Conservation (phyloP, 768 basidiomycete genomes). For the Dictyophora rubrovolvata region DNA sequence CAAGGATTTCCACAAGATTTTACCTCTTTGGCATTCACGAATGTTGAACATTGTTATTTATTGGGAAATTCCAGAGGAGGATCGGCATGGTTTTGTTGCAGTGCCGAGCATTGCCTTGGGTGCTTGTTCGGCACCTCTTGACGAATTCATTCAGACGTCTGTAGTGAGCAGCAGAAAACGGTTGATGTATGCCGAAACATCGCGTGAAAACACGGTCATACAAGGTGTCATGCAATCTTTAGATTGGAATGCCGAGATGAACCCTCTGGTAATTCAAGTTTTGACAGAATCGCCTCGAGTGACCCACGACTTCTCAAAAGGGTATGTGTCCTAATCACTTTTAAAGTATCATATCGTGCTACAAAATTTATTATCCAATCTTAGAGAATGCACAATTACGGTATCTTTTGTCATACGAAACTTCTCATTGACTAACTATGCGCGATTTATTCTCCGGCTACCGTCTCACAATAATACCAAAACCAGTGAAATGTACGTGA, state of each 20-base stretch:
- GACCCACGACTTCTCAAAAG: constrained; percentile 55
- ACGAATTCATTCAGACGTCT: constrained; percentile 47
- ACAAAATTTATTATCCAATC: constrained; percentile 1
- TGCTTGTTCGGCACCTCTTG: constrained; percentile 56
- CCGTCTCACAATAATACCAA: constrained; percentile 13
- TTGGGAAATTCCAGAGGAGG: constrained; percentile 59
- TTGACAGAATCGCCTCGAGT: constrained; percentile 16
- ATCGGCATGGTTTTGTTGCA: constrained; percentile 51
- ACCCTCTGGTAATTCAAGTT: constrained; percentile 48
- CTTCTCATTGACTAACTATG: constrained; percentile 53
- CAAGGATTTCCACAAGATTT: constrained; percentile 43
- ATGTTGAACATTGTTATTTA: constrained; percentile 64
- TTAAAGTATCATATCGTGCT: background rate
- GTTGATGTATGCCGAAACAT: constrained; percentile 89
- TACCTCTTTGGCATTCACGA: constrained; percentile 71
- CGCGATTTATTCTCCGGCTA: constrained; percentile 42
- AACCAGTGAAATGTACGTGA: constrained; percentile 17
- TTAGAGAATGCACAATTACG: constrained; percentile 45
- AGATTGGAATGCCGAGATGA: constrained; percentile 72
- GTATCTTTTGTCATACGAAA: constrained; percentile 57
- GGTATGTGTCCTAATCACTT: constrained; percentile 37
- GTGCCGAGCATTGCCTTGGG: constrained; percentile 55
- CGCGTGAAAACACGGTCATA: constrained; percentile 56
- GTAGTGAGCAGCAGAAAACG: constrained; percentile 59
- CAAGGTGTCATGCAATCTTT: constrained; percentile 56